Evolutionary conservation across 352 stramenopile species (phyloP).

Genomic region (Pythium guiyangense): DNA sequence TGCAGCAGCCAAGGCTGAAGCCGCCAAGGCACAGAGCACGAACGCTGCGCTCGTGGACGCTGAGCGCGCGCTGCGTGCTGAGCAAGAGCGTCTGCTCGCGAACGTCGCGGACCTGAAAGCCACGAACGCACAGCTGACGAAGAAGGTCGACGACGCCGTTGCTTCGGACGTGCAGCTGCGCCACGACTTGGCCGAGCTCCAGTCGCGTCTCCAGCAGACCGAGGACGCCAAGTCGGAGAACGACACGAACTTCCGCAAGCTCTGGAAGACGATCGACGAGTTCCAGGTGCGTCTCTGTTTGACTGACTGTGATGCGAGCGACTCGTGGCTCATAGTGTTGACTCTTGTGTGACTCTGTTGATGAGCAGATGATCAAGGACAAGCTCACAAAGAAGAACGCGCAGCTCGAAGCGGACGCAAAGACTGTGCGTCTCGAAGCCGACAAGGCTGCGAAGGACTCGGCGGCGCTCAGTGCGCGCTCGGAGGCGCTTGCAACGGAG

Average conservation of each 20-base stretch:
- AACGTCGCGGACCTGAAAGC: conserved; percentile 10
- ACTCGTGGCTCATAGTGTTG: not conserved
- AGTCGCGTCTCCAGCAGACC: conserved; percentile 23
- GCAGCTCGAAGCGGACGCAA: conserved; percentile 34
- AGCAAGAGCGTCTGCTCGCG: conserved; percentile 24
- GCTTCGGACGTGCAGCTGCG: conserved; percentile 13
- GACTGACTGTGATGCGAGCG: too few species aligned
- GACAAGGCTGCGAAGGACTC: conserved; percentile 32
- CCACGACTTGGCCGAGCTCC: conserved; percentile 18
- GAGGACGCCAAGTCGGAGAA: conserved; percentile 34
- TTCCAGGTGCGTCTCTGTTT: conserved; percentile 17
- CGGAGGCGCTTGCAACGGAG: conserved; percentile 21
- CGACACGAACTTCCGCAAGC: conserved; percentile 45
- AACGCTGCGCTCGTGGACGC: conserved; percentile 15
- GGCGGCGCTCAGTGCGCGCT: conserved; percentile 25
- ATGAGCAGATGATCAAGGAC: conserved; percentile 32
- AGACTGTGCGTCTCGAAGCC: conserved; percentile 31
- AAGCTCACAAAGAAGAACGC: conserved; percentile 40
- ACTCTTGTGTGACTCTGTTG: not conserved
- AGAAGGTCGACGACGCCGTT: conserved; percentile 21
- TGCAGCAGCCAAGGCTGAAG: conserved; percentile 3
- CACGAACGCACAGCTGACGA: conserved; percentile 21
- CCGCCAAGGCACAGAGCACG: conserved; percentile 13
- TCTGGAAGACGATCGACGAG: conserved; percentile 51
- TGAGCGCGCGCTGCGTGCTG: conserved; percentile 18